Percentiles rank a stretch among this genome's conserved stretches.
Evolutionary conservation across 2,329 filamentous ascomycete species (phyloP).

Genomic region (Ceratocystiopsis sp.): DNA sequence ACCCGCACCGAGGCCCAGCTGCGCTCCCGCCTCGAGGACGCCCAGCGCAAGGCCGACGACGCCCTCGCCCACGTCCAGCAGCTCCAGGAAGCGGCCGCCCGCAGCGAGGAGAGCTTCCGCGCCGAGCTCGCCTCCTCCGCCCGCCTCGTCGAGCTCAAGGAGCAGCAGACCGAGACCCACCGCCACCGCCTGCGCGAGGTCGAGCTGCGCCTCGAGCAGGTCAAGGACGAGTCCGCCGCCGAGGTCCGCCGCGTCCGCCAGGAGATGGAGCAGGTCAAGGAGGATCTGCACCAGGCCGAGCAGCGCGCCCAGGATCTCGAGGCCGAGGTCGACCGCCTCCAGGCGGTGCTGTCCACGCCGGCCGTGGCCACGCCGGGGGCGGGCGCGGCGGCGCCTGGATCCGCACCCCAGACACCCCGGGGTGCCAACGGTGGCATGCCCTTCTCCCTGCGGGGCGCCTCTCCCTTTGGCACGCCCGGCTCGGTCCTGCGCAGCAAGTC

Average conservation of each 20-base stretch:
- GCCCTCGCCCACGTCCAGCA: slow-evolving; percentile 67
- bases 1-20: slow-evolving; percentile 67
- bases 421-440: slow-evolving; percentile 31
- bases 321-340: slow-evolving; percentile 34
- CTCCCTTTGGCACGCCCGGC: slow-evolving; percentile 44
- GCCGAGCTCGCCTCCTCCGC: slow-evolving; percentile 70
- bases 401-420: slow-evolving; percentile 42
- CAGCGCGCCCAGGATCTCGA: slow-evolving; percentile 33
- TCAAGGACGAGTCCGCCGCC: slow-evolving; percentile 49
- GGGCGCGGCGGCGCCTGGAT: slow-evolving; percentile 23
- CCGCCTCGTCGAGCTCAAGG: slow-evolving; percentile 66
- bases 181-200: slow-evolving; percentile 54
- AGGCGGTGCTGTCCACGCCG: slow-evolving; percentile 27
- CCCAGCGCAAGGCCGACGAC: slow-evolving; percentile 77
- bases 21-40: slow-evolving; percentile 63
- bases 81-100: slow-evolving; percentile 65
- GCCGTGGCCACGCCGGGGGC: neutral
- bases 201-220: slow-evolving; percentile 42
- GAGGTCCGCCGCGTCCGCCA: slow-evolving; percentile 37
- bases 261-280: slow-evolving; percentile 37
- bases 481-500: slow-evolving; percentile 36
- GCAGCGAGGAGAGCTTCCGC: slow-evolving; percentile 71
- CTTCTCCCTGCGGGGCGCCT: slow-evolving; percentile 28
- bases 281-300: slow-evolving; percentile 27
- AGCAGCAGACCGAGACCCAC: slow-evolving; percentile 57